Evolutionary conservation across 2,329 filamentous ascomycete genomes (phyloP), one percentile per base, ranked within the genome.

Genomic region (Teratosphaeria pseudoeucalypti): DNA sequence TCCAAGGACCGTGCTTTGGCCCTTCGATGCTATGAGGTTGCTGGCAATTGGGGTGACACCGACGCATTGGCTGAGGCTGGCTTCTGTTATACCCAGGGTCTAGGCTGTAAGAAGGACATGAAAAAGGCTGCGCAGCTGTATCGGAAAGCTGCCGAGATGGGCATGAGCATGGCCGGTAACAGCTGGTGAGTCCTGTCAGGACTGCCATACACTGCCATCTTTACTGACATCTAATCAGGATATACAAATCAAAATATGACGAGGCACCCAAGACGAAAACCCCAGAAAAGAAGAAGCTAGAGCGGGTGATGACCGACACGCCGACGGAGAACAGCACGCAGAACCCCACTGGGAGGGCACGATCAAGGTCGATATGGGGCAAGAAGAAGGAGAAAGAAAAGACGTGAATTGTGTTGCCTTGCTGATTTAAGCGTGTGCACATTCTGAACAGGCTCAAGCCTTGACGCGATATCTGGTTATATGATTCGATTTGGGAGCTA

Each of bases 141-240:
- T 73, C 86, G 94, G 26, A 82, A 87, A 78, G 94, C 94, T 6
- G 94, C 96, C 73, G 85, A 87, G 27, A 94, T 94, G 75, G 94
- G 94, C 6, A 92, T 96, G 80, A 95, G 85, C 74, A 97, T 97
- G 91, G 88, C 96, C 59, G 94, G 94, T 58, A 97, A 97, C 73
- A 96, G 91, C 79, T 99, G 94, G 92, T 96, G 80, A 72, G 89
- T 82, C 60, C 61, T 16, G 16, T 16, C 2, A 52, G 11, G 55
- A 54, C 53, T 47, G 37, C 2, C 37, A 43, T 54, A 14, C 14
- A 14, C 7, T 43, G 23, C 43, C 56, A 12, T 12, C 10, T 37
- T 55, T 54, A 32, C 27, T 57, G 52, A 58, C 16, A 27, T n/a
- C 52, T 58, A 58, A 12, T 53, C 55, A 96, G 91, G 92, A 97